Percentiles rank a stretch among this genome's conserved stretches.
Conservation (phyloP, 2,329 filamentous ascomycete species). For the Diaporthe australafricana region DNA sequence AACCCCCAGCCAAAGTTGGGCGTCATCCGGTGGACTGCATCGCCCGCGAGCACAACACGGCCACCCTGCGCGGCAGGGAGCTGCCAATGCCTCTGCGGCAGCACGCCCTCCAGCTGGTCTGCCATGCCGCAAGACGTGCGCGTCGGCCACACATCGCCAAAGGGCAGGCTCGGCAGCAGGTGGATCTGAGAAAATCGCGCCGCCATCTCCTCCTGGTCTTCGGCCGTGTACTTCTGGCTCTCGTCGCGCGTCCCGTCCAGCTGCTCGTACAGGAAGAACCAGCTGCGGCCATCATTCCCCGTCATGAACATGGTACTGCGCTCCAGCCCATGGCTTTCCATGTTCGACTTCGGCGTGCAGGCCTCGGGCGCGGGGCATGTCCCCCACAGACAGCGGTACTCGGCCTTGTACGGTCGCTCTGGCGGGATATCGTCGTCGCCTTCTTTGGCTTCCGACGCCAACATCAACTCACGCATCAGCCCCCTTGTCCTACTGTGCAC, state of each 20-base stretch:
- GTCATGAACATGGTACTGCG: conserved; percentile 45
- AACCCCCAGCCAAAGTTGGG: conserved; percentile 49
- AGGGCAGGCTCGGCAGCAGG: conserved; percentile 41
- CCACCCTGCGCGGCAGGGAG: conserved; percentile 21
- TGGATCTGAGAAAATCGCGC: conserved; percentile 43
- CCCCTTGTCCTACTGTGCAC: conserved; percentile 47
- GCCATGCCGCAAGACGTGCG: conserved; percentile 45
- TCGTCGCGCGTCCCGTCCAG: conserved; percentile 43
- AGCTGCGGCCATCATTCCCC: conserved; percentile 43
- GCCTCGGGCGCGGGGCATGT: conserved; percentile 42
- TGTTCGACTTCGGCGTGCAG: conserved; percentile 40
- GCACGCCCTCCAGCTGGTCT: conserved; percentile 51
- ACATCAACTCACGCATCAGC: conserved; percentile 49
- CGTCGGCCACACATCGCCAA: conserved; percentile 47
- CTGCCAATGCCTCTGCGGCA: conserved; percentile 47
- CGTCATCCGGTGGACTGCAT: conserved; percentile 52
- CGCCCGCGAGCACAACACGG: conserved; percentile 50
- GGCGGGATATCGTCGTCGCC: conserved; percentile 34
- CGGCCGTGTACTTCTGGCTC: conserved; percentile 41
- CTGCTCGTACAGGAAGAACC: conserved; percentile 49
- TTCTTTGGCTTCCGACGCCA: conserved; percentile 33
- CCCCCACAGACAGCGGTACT: conserved; percentile 49
- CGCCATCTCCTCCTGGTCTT: conserved; percentile 44
- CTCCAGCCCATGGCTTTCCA: conserved; percentile 47
- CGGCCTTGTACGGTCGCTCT: conserved; percentile 47